Conservation (phyloP, 2,329 filamentous ascomycete genomes). For the Ceratocystis albifundus region DNA sequence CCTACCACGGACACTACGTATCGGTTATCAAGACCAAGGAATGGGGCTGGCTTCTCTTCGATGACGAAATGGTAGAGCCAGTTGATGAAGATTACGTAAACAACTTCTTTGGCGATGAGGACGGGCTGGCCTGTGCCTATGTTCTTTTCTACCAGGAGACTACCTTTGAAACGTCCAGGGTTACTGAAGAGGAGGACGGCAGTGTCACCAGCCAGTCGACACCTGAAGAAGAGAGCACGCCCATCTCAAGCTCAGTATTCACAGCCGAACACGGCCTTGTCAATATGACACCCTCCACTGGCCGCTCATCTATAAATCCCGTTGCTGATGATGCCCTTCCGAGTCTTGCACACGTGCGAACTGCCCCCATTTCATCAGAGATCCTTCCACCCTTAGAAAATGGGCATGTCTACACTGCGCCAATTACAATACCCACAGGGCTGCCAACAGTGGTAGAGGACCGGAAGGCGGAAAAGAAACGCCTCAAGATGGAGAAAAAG, state of each 20-base stretch:
- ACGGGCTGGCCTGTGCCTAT: constrained; percentile 85
- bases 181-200: constrained; percentile 28
- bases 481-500: constrained; percentile 28
- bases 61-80: constrained; percentile 96
- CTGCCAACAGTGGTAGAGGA: constrained; percentile 18
- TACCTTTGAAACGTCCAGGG: constrained; percentile 44
- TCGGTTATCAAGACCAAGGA: constrained; percentile 97
- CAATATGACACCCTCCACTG: constrained; percentile 29
- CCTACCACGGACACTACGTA: constrained; percentile 95
- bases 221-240: background rate
- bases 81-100: constrained; percentile 93
- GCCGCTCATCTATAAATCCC: constrained; percentile 12
- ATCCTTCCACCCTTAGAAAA: background rate
- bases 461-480: constrained; percentile 38
- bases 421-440: background rate
- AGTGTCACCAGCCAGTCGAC: background rate
- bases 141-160: constrained; percentile 97
- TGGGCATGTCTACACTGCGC: constrained; percentile 4
- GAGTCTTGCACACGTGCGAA: constrained; percentile 54
- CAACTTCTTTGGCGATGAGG: constrained; percentile 93
- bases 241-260: constrained; percentile 4
- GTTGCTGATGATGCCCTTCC: constrained; percentile 38
- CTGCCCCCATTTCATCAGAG: constrained; percentile 39
- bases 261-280: constrained; percentile 8
- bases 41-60: constrained; percentile 88